Conservation (phyloP, 495 filamentous ascomycete genomes). For the Daldinia bambusicola region DNA sequence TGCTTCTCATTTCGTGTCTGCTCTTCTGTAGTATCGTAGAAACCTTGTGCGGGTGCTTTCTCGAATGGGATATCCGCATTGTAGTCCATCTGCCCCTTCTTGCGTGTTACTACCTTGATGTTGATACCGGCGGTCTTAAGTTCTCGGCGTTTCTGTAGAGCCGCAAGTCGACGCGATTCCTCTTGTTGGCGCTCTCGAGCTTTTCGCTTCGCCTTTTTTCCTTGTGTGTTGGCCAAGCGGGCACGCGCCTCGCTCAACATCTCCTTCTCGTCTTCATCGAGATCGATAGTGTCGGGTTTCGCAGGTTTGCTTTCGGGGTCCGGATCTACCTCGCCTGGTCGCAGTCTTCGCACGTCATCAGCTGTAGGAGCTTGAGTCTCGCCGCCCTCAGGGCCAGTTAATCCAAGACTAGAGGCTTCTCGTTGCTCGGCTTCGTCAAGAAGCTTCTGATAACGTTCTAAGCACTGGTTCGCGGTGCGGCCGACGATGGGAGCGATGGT, state of each 20-base stretch:
- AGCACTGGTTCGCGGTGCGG: constrained; percentile 93
- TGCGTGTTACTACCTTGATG: constrained; percentile 92
- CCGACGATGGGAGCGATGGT: constrained; percentile 98
- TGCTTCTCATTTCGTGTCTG: constrained; percentile 82
- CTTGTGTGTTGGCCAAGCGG: constrained; percentile 95
- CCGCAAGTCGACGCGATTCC: constrained; percentile 87
- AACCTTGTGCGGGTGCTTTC: constrained; percentile 87
- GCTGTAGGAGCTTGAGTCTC: constrained; percentile 90
- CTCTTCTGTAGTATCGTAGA: constrained; percentile 92
- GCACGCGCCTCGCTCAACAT: constrained; percentile 98
- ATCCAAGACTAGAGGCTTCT: constrained; percentile 80
- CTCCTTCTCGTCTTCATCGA: constrained; percentile 99
- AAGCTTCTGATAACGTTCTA: constrained; percentile 96
- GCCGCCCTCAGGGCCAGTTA: constrained; percentile 87
- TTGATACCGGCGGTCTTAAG: constrained; percentile 98
- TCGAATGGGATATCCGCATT: constrained; percentile 99
- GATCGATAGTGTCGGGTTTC: constrained; percentile 95
- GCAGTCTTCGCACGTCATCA: constrained; percentile 88
- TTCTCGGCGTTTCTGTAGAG: constrained; percentile 94
- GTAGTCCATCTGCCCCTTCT: constrained; percentile 98
- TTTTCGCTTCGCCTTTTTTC: constrained; percentile 99
- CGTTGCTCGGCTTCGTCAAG: constrained; percentile 94
- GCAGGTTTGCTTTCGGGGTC: constrained; percentile 97
- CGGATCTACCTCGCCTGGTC: constrained; percentile 93
- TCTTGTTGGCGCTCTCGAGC: constrained; percentile 95